phyloP scores from a whole-genome alignment of 805 yeast genomes.

The Ogataea methylovora region DNA sequence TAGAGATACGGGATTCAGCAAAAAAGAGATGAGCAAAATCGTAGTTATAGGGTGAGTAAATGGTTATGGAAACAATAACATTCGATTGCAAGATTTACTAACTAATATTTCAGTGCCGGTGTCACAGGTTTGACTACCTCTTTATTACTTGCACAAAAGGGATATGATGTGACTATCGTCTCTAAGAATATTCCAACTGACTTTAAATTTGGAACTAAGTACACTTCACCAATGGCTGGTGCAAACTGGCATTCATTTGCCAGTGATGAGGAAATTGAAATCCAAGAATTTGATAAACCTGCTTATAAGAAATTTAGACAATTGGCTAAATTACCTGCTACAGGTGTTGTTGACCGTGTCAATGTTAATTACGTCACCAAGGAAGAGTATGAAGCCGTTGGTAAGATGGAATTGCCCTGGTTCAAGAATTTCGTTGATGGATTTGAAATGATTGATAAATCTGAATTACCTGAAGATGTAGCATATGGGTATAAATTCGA shows the following conservation, averaged over 20 bases:
- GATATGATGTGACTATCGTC: constrained; percentile 34
- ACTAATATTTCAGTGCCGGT: constrained; percentile 46
- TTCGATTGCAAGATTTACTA: no score
- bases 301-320: constrained; percentile 41
- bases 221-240: constrained; percentile 65
- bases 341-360: constrained; percentile 36
- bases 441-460: constrained; percentile 24
- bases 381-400: constrained; percentile 7
- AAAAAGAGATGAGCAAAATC: neutral
- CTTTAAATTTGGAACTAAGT: constrained; percentile 32
- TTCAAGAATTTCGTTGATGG: constrained; percentile 35
- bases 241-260: constrained; percentile 69
- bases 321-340: constrained; percentile 39
- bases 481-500: constrained; percentile 40
- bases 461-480: constrained; percentile 29
- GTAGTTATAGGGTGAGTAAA: neutral
- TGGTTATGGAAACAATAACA: no score
- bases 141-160: constrained; percentile 29
- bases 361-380: constrained; percentile 12
- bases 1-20: no score
- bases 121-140: constrained; percentile 53
- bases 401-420: constrained; percentile 36
- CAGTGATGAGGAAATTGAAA: constrained; percentile 24
- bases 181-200: constrained; percentile 52
- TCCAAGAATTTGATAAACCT: constrained; percentile 34